phyloP scores from a whole-genome alignment of 768 basidiomycete species.

The Tubosaeta brunneosetosa region DNA sequence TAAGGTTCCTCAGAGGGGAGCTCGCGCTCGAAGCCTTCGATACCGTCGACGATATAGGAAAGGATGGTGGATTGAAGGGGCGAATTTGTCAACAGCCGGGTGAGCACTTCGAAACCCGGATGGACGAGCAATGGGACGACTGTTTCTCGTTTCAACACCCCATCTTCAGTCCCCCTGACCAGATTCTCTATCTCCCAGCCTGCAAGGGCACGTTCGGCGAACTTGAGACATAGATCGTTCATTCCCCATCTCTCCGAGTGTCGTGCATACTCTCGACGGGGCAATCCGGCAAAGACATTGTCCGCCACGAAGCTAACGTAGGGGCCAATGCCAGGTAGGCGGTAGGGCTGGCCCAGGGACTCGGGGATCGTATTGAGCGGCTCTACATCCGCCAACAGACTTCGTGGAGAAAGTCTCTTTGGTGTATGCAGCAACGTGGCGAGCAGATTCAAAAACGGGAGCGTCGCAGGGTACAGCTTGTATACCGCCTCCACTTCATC shows the following conservation, averaged over 20 bases:
- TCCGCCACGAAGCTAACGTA: slow-evolving; percentile 87
- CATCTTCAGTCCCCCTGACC: slow-evolving; percentile 53
- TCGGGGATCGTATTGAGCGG: slow-evolving; percentile 76
- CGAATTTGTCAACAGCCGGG: slow-evolving; percentile 68
- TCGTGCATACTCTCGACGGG: slow-evolving; percentile 66
- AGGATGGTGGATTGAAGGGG: slow-evolving; percentile 70
- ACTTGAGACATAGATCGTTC: slow-evolving; percentile 79
- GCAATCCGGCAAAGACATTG: slow-evolving; percentile 77
- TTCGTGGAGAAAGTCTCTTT: slow-evolving; percentile 61
- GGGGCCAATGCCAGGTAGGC: slow-evolving; percentile 74
- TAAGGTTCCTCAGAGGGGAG: slow-evolving; percentile 64
- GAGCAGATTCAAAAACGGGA: slow-evolving; percentile 81
- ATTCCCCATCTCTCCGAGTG: slow-evolving; percentile 82
- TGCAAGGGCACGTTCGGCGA: slow-evolving; percentile 78
- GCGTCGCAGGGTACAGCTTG: slow-evolving; percentile 81
- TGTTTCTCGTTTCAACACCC: slow-evolving; percentile 44
- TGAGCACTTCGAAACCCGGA: slow-evolving; percentile 85
- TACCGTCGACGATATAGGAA: slow-evolving; percentile 75
- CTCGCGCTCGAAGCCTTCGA: slow-evolving; percentile 70
- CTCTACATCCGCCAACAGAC: slow-evolving; percentile 53
- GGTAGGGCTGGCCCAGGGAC: slow-evolving; percentile 71
- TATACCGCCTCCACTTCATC: slow-evolving; percentile 81
- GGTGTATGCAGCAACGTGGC: slow-evolving; percentile 80
- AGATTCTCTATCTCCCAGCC: slow-evolving; percentile 78
- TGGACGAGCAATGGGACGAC: slow-evolving; percentile 61